Evolutionary conservation across 2,329 filamentous ascomycete genomes (phyloP).

Genomic region (Exophiala calicioides): DNA sequence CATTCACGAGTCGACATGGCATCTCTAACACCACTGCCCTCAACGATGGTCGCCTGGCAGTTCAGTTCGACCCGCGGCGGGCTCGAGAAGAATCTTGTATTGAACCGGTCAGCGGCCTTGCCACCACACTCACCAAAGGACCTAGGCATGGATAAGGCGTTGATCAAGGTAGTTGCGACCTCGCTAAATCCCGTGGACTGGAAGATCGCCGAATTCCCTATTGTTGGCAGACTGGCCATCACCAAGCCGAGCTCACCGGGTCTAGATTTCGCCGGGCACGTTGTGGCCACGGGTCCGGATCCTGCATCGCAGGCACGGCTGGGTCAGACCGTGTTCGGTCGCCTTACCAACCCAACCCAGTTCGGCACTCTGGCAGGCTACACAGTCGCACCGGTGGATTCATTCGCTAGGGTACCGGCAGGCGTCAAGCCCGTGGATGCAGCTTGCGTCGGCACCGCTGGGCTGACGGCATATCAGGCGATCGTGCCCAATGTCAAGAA

Average conservation of each 20-base stretch:
- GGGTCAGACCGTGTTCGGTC: constrained; percentile 52
- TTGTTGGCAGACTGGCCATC: constrained; percentile 44
- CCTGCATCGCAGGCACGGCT: constrained; percentile 35
- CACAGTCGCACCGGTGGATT: constrained; percentile 37
- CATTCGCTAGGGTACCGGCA: constrained; percentile 45
- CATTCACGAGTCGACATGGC: too few species aligned
- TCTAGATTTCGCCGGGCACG: constrained; percentile 52
- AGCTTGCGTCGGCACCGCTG: constrained; percentile 49
- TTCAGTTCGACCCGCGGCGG: constrained; percentile 50
- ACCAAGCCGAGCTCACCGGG: constrained; percentile 51
- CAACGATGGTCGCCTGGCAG: constrained; percentile 61
- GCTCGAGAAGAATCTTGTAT: constrained; percentile 56
- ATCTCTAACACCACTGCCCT: constrained; percentile 21
- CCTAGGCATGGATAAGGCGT: constrained; percentile 48
- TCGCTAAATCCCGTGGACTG: constrained; percentile 66
- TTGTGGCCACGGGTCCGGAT: constrained; percentile 39
- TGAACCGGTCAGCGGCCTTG: constrained; percentile 46
- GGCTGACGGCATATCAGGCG: constrained; percentile 51
- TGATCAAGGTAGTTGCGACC: constrained; percentile 57
- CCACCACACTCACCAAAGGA: constrained; percentile 35
- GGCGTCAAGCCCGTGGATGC: constrained; percentile 46
- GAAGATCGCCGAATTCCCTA: constrained; percentile 58
- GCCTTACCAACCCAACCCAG: constrained; percentile 32
- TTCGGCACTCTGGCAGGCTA: constrained; percentile 51
- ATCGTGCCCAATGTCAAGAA: constrained; percentile 49